Evolutionary conservation across 73 alveolate genomes (phyloP), one percentile per base, ranked within the genome.

Genomic region (Stentor coeruleus): DNA sequence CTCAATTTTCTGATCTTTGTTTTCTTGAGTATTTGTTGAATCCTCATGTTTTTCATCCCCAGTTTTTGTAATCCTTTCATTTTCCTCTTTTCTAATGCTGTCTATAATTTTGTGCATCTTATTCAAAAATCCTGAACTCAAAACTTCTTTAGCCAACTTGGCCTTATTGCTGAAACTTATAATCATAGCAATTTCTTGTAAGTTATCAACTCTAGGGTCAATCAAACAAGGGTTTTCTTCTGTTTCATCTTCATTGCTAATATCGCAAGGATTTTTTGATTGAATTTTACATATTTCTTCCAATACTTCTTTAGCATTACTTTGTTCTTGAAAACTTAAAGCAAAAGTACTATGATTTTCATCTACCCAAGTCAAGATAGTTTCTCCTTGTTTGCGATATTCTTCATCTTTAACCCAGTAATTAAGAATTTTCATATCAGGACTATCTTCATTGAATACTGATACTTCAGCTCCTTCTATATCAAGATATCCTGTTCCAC

Each of bases 341-440:
- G 79, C 79, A 1, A 66, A 66, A 15, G 79, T 26, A 20, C 39
- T 14, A 66, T 33, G 60, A 33, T 81, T 88, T 33, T 85, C 92
- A 76, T 81, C 87, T 3, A 66, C 28, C 95, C 95, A 89, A 3
- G 95, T 89, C 31, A 89, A 81, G 41, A 89, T 89, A 3, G 95
- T 89, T 40, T 89, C 94, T 84, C 76, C 40, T 40, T 75, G 87
- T 36, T 74, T 58, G 58, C 6, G 3, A 20, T 20, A 84, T 20
- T 30, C 4, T 35, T n/a, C 85, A 15, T 40, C 26, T 81, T 58
- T 84, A 84, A 60, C 92, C 49, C 38, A 66, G 74, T 59, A 85
- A 57, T 58, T 42, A 42, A 38, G 82, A 74, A 57, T 74, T 49
- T 6, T 49, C 81, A 26, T 81, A 33, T 35, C 59, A 58, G 15